Evolutionary conservation across 1,139 yeast genomes (phyloP).

Genomic region (Suhomyces anneliseae): DNA sequence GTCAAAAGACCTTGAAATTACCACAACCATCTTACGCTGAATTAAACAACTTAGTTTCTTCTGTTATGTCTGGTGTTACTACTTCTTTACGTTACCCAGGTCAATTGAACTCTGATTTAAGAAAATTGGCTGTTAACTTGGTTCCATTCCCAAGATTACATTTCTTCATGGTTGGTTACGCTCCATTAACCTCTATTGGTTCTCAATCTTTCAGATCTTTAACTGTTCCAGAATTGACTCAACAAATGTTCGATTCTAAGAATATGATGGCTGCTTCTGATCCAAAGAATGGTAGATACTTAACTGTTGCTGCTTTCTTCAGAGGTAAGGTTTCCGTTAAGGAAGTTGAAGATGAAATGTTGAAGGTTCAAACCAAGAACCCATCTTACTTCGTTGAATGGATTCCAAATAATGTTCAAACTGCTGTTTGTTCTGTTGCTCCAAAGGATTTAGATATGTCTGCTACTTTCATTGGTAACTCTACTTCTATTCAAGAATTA

Average conservation of each 20-base stretch:
- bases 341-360: slow-evolving; percentile 94
- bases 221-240: slow-evolving; percentile 88
- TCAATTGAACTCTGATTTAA: slow-evolving; percentile 85
- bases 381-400: slow-evolving; percentile 86
- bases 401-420: slow-evolving; percentile 96
- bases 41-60: slow-evolving; percentile 76
- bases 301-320: slow-evolving; percentile 93
- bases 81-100: slow-evolving; percentile 92
- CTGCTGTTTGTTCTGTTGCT: slow-evolving; percentile 88
- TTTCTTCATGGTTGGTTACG: slow-evolving; percentile 93
- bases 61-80: slow-evolving; percentile 92
- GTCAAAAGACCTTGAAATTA: slow-evolving; percentile 80
- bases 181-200: slow-evolving; percentile 81
- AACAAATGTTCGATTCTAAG: slow-evolving; percentile 87
- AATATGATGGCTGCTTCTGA: slow-evolving; percentile 96
- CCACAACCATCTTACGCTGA: slow-evolving; percentile 76
- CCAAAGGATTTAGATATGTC: slow-evolving; percentile 85
- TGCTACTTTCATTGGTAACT: slow-evolving; percentile 89
- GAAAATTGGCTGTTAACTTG: slow-evolving; percentile 88
- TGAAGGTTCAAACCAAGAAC: slow-evolving; percentile 77
- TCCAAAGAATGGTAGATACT: slow-evolving; percentile 86
- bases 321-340: slow-evolving; percentile 89
- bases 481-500: slow-evolving; percentile 88
- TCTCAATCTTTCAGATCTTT: slow-evolving; percentile 80
- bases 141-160: slow-evolving; percentile 95